Base-by-base conservation (phyloP, 2,329 filamentous ascomycete genomes). In the Ceratocystis ficicola region DNA sequence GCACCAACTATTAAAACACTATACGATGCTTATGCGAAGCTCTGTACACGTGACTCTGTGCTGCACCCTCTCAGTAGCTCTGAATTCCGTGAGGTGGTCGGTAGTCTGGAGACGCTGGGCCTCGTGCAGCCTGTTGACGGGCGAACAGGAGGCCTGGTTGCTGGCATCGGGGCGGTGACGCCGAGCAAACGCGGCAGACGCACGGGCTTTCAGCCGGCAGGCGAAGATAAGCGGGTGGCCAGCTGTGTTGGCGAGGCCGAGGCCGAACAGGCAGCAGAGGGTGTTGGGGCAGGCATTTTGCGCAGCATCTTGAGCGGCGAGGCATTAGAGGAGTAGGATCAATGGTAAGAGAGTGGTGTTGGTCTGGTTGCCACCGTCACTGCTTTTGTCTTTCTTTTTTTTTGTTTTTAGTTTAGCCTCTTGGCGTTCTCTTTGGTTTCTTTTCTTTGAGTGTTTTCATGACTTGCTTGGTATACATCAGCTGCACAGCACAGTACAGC, bases 61-160 rank as follows among this genome's bases (percentile, higher is more conserved):
- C 81, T 99, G 1, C 91, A 96, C 70, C 89, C 93, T 0, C 82
- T 99, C 1, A 94, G 90, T 1, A 88, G 84, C 72, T 94, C 90
- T 4, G 94, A 99, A 74, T 99, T 99, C 75, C 85, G 91, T 67
- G 94, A 99, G 75, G 92, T 99, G 4, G 81, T 96, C 22, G 86
- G 88, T 44, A 95, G 90, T 70, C 76, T 99, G 64, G 94, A 99
- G 77, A 94, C 92, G 0, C 77, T 96, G 60, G 92, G 90, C 1
- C 78, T 97, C 25, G 81, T 96, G 5, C 87, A 74, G 75, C 86
- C 76, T 72, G 89, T 77, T 73, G 90, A 81, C 77, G 89, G 78
- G 71, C 90, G 83, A 78, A 87, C 78, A 62, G 88, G 84, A 59
- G 89, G 81, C 69, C 86, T 88, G 72, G 76, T 83, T 55, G 76